Percentiles rank a stretch among this genome's conserved stretches.
Conservation (phyloP, 2,329 filamentous ascomycete genomes). For the Fusarium vanettenii region DNA sequence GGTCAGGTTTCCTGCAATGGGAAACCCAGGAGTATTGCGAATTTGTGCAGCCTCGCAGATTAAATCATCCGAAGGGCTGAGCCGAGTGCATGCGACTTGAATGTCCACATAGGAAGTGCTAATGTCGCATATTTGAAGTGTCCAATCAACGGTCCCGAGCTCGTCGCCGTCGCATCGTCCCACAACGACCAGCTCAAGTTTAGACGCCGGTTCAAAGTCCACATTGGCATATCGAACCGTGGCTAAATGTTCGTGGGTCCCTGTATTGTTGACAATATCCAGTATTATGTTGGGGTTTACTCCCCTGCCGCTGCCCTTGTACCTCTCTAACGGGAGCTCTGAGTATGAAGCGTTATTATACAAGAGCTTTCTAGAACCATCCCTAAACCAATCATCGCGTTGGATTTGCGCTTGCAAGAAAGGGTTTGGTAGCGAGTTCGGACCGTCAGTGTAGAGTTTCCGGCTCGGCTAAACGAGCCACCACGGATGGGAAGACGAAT, state of each 20-base stretch:
- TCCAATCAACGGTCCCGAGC: not conserved
- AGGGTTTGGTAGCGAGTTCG: slow-evolving; percentile 8
- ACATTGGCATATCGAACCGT: not conserved
- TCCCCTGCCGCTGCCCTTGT: no score
- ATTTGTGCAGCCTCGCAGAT: not conserved
- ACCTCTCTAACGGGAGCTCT: not conserved
- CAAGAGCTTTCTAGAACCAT: not conserved
- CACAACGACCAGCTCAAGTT: not conserved
- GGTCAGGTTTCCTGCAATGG: not conserved
- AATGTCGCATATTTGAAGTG: not conserved
- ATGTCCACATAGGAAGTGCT: slow-evolving; percentile 9
- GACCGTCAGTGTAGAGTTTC: not conserved
- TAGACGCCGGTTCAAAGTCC: not conserved
- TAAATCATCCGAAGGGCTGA: not conserved
- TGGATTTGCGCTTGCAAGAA: not conserved
- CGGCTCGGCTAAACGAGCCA: not conserved
- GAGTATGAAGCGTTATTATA: not conserved
- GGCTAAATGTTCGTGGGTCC: not conserved
- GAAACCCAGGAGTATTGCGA: not conserved
- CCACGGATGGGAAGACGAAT: not conserved
- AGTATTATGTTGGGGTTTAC: not conserved
- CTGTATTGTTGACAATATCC: not conserved
- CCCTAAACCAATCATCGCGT: not conserved
- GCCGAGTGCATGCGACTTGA: not conserved
- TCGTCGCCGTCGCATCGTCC: not conserved